phyloP scores from a whole-genome alignment of 345 rosid species.

The Corymbia maculata region DNA sequence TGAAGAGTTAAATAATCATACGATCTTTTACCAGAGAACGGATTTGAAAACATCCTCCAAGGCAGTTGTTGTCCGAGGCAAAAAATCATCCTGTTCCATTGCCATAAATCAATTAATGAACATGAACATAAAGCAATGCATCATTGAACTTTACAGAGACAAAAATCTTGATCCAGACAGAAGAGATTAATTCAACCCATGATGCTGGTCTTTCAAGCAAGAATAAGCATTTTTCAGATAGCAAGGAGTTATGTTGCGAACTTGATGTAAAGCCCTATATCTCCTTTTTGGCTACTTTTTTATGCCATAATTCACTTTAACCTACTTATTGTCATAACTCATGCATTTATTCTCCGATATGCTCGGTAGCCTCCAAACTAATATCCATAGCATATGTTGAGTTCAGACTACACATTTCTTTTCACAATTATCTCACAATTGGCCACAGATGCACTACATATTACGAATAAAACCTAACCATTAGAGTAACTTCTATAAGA shows the following conservation, averaged over 20 bases:
- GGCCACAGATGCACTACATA: background rate
- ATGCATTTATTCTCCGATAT: background rate
- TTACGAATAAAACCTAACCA: background rate
- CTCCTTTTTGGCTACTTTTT: background rate
- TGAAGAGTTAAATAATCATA: background rate
- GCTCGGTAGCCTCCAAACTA: background rate
- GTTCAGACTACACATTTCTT: too few relatives aligned
- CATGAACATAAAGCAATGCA: background rate
- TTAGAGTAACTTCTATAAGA: background rate
- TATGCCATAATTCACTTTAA: background rate
- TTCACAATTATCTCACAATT: background rate
- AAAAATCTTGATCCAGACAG: background rate
- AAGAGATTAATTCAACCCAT: background rate
- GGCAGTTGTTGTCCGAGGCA: conserved; percentile 84
- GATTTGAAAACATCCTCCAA: conserved; percentile 77
- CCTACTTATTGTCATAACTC: background rate
- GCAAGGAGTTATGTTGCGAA: background rate
- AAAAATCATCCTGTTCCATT: conserved; percentile 80
- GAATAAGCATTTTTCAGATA: background rate
- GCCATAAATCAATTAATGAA: background rate
- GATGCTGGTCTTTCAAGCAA: background rate
- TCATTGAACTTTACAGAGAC: background rate
- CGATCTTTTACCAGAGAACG: conserved; percentile 65
- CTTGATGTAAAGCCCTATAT: background rate
- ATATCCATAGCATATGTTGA: background rate